Evolutionary conservation across 495 filamentous ascomycete species (phyloP), one percentile per base, ranked within the genome.

Genomic region (Penicillium flavigenum): DNA sequence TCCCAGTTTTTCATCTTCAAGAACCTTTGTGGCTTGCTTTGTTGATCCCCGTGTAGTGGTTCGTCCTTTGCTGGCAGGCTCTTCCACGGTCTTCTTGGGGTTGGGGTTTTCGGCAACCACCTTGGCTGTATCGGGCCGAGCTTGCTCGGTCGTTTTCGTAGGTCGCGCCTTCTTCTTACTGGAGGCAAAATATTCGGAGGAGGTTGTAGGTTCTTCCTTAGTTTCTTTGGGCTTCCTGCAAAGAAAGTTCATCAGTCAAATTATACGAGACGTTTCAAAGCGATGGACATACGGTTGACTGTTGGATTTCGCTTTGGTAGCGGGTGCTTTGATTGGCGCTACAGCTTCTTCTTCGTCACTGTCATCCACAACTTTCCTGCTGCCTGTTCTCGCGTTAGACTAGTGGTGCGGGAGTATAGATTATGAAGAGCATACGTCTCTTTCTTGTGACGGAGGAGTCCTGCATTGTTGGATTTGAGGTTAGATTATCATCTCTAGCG

Each of bases 341-440:
- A 54, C 61, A 27, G 77, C 77, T 1, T 85, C 84, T 27, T 89
- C 87, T 3, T 92, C 88, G 41, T 89, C 87, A 63, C 87, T 90
- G 51, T 91, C 89, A 60, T 88, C 86, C 32, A 92, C 73, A 24
- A 92, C 81, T 64, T 89, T 90, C 41, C 88, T 82, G 47, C 76
- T 81, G 54, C 82, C 85, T 88, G 56, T 20, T 36, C 24, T 22
- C 24, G 46, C 5, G 47, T 70, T 67, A 67, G 62, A 59, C 17
- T 7, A 8, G 39, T 20, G 17, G 4, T 14, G 2, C 3, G 26
- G 26, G 26, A 29, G 29, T 20, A 19, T 27, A 36, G 47, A 42
- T 14, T 29, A 39, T 19, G 10, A 3, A 47, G 10, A 42, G 31
- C 74, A 50, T 76, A 79, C 76, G 73, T 59, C 69, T 73, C 57